Percentiles rank a stretch among this genome's conserved stretches.
phyloP scores from a whole-genome alignment of 2,329 filamentous ascomycete species.

The Pseudogymnoascus verrucosus region DNA sequence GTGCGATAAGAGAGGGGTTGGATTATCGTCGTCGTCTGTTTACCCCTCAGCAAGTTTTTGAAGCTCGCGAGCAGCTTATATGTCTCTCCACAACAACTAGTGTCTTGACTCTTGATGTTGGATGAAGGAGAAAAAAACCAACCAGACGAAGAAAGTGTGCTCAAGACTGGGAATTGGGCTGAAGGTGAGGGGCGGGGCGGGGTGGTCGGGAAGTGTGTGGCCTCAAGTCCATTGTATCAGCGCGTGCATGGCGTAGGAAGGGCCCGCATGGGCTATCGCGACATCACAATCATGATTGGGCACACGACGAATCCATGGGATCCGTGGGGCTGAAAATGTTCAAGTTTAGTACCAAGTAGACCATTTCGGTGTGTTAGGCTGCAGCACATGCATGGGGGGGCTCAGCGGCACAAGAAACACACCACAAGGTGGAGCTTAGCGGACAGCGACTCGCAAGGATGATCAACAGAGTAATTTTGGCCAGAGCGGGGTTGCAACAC shows the following conservation, averaged over 20 bases:
- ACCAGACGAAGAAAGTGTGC: background rate
- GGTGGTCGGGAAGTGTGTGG: conserved; percentile 1
- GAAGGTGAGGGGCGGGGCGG: conserved; percentile 7
- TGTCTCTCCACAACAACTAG: conserved; percentile 2
- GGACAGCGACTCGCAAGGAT: conserved; percentile 1
- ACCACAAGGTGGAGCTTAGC: background rate
- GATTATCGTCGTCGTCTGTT: background rate
- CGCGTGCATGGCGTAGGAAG: background rate
- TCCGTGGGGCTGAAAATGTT: conserved; percentile 5
- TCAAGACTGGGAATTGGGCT: conserved; percentile 1
- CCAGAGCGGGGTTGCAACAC: background rate
- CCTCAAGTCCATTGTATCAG: background rate
- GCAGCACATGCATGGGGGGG: background rate
- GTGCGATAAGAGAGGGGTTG: background rate
- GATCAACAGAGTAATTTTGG: background rate
- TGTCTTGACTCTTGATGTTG: background rate
- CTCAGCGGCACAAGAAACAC: conserved; percentile 4
- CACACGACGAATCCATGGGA: background rate
- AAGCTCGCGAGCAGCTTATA: conserved; percentile 4
- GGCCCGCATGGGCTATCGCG: background rate
- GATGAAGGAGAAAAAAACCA: conserved; percentile 2
- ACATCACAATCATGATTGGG: background rate
- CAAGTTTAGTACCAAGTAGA: background rate
- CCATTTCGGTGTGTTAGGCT: conserved; percentile 5
- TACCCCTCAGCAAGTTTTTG: conserved; percentile 6